Evolutionary conservation across 805 yeast genomes (phyloP).

Genomic region (Torulaspora delbrueckii): DNA sequence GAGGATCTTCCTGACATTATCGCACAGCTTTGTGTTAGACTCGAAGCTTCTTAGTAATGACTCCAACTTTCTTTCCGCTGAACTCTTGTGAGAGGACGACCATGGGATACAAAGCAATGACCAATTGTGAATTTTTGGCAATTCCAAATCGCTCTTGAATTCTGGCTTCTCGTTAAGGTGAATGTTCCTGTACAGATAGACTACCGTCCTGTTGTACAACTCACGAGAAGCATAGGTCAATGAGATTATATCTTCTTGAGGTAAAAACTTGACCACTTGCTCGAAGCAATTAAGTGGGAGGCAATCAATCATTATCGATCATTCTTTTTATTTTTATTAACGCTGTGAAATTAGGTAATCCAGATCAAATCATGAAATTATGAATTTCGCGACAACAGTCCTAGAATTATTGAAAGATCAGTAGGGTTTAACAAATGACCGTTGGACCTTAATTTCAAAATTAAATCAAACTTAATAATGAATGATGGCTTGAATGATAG

Average conservation of each 20-base stretch:
- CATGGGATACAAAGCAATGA: conserved; percentile 21
- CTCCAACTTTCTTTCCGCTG: conserved; percentile 18
- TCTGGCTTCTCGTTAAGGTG: conserved; percentile 27
- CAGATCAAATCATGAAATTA: neutral
- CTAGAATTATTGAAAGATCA: neutral
- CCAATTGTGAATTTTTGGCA: conserved; percentile 28
- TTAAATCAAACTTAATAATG: too few species aligned
- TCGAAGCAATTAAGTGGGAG: conserved; percentile 24
- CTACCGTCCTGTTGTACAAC: conserved; percentile 13
- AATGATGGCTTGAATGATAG: too few species aligned
- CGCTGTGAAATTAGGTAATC: neutral
- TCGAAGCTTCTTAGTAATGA: conserved; percentile 23
- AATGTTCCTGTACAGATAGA: conserved; percentile 24
- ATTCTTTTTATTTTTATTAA: neutral
- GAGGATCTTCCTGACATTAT: conserved; percentile 23
- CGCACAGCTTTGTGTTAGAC: conserved; percentile 18
- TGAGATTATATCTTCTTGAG: conserved; percentile 29
- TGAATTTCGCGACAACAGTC: neutral
- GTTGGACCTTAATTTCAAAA: too few species aligned
- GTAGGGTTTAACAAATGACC: too few species aligned
- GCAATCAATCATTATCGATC: conserved; percentile 18
- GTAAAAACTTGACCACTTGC: conserved; percentile 11
- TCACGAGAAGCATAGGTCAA: conserved; percentile 24
- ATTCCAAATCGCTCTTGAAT: conserved; percentile 23
- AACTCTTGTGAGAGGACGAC: conserved; percentile 1